Percentiles rank a stretch among this genome's conserved stretches.
These are phyloP conservation scores for Globisporangium splendens DNA, from an alignment of 352 stramenopile species.

Conservation along the genomic window DNA sequence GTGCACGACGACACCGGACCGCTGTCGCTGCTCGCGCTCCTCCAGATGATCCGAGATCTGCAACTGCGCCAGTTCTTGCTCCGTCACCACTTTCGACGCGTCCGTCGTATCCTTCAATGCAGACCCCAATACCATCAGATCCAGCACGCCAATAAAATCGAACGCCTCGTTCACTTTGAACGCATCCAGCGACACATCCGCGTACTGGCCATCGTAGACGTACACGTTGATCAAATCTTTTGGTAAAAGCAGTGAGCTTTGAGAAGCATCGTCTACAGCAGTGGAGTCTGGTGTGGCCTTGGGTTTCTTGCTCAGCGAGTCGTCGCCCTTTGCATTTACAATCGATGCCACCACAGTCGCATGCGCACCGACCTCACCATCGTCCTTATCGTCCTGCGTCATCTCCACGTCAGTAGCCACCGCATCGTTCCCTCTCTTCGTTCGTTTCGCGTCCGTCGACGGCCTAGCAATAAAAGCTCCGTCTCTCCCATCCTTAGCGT, in stretches of 20 bases:
- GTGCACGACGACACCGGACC: constrained; percentile 56
- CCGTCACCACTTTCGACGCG: constrained; percentile 16
- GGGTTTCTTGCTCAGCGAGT: constrained; percentile 34
- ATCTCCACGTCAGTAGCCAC: constrained; percentile 19
- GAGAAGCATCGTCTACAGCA: not conserved
- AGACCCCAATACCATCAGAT: constrained; percentile 47
- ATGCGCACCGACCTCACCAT: not conserved
- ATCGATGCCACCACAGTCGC: not conserved
- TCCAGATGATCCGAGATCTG: constrained; percentile 64
- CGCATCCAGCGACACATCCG: constrained; percentile 33
- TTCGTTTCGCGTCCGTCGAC: constrained; percentile 19
- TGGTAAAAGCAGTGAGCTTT: constrained; percentile 3
- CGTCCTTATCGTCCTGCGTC: not conserved
- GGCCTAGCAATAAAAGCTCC: not conserved
- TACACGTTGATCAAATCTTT: constrained; percentile 58
- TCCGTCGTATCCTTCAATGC: constrained; percentile 11
- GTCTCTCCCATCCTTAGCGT: not conserved
- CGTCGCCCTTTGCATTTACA: constrained; percentile 4
- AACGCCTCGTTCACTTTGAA: constrained; percentile 86
- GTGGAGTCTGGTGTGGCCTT: constrained; percentile 18
- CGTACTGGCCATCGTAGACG: constrained; percentile 69
- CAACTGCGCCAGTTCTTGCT: constrained; percentile 44
- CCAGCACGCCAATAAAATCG: constrained; percentile 74
- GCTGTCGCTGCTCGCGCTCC: constrained; percentile 44
- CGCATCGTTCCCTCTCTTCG: constrained; percentile 43